A percentile compares a stretch with the other conserved stretches of the same genome.
Evolutionary conservation across 768 basidiomycete species (phyloP).

Genomic region (Floccularia luteovirens): DNA sequence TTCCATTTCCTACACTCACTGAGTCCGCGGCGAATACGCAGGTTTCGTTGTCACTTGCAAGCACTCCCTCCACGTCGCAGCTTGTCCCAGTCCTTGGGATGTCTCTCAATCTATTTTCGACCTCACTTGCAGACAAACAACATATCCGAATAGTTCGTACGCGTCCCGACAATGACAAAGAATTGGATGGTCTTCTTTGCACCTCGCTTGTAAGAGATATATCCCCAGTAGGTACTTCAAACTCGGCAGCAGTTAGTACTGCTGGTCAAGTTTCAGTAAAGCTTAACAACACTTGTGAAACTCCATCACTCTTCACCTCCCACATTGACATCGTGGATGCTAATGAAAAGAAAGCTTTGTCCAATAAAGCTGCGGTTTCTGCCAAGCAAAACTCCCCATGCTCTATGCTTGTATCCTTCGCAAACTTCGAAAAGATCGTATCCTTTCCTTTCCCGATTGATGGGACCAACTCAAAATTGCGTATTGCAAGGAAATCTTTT

Average conservation of each 20-base stretch:
- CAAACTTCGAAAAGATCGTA: constrained; percentile 16
- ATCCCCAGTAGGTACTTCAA: background rate
- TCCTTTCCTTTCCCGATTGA: constrained; percentile 37
- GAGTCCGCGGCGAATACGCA: constrained; percentile 9
- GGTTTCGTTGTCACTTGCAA: constrained; percentile 20
- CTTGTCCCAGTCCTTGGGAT: constrained; percentile 19
- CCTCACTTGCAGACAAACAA: constrained; percentile 16
- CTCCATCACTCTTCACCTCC: constrained; percentile 10
- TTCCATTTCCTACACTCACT: constrained; percentile 22
- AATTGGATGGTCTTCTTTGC: constrained; percentile 10
- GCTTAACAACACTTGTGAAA: constrained; percentile 7
- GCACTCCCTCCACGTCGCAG: constrained; percentile 8
- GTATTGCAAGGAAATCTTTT: constrained; percentile 46
- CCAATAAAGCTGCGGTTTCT: constrained; percentile 13
- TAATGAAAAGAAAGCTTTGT: constrained; percentile 11
- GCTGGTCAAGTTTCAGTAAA: constrained; percentile 2
- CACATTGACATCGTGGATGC: constrained; percentile 13
- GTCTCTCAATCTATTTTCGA: constrained; percentile 16
- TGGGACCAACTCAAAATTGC: constrained; percentile 23
- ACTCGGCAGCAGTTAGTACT: background rate
- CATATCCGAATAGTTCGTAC: constrained; percentile 22
- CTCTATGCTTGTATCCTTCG: constrained; percentile 21
- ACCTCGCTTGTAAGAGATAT: too few relatives aligned
- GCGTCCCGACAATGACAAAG: constrained; percentile 14
- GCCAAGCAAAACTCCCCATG: constrained; percentile 21